Evolutionary conservation across 768 basidiomycete genomes (phyloP).

Genomic region (Trametes villosa): DNA sequence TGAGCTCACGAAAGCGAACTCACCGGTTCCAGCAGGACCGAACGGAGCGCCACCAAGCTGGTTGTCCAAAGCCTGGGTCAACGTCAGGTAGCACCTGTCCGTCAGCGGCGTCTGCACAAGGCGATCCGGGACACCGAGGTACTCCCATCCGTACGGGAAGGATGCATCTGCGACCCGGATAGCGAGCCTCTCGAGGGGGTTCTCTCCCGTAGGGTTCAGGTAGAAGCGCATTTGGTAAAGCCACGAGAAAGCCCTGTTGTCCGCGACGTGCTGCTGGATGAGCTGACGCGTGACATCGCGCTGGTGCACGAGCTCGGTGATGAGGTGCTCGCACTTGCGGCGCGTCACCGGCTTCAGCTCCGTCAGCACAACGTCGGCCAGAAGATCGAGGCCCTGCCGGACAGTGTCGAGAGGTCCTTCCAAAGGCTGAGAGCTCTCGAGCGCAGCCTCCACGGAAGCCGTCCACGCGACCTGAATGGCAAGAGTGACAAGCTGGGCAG

Average conservation of each 20-base stretch:
- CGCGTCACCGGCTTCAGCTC: constrained; percentile 91
- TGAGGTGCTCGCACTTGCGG: constrained; percentile 97
- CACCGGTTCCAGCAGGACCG: constrained; percentile 96
- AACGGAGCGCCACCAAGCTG: constrained; percentile 98
- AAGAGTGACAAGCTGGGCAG: constrained; percentile 95
- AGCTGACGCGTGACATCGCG: constrained; percentile 90
- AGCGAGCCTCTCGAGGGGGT: constrained; percentile 78
- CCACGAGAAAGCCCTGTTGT: constrained; percentile 85
- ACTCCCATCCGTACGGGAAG: constrained; percentile 99
- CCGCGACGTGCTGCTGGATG: constrained; percentile 62
- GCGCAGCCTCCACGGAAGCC: constrained; percentile 69
- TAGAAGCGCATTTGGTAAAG: constrained; percentile 99
- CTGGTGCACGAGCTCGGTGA: constrained; percentile 98
- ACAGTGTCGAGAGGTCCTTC: constrained; percentile 75
- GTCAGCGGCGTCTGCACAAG: constrained; percentile 98
- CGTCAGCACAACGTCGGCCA: constrained; percentile 95
- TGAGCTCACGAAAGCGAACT: constrained; percentile 21
- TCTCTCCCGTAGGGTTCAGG: constrained; percentile 68
- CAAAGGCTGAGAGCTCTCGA: constrained; percentile 60
- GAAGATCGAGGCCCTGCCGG: constrained; percentile 82
- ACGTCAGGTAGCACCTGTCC: constrained; percentile 93
- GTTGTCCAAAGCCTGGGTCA: constrained; percentile 93
- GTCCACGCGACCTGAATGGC: constrained; percentile 97
- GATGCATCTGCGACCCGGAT: constrained; percentile 88
- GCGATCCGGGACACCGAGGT: constrained; percentile 94